Conservation (phyloP, 139 green algal species). For the Coccomyxa sp. region DNA sequence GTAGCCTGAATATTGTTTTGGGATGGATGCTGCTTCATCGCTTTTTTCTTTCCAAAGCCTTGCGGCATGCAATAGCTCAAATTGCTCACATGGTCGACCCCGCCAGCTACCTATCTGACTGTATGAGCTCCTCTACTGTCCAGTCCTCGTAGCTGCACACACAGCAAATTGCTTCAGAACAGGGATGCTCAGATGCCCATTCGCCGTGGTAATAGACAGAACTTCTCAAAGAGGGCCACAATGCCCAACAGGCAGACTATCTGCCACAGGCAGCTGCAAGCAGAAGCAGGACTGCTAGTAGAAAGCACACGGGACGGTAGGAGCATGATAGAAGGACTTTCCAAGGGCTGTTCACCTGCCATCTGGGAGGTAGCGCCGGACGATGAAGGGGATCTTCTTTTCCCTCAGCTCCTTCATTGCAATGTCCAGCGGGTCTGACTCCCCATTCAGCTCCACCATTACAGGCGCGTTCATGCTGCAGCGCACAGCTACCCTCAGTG, state of each 20-base stretch:
- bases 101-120: conserved; percentile 57
- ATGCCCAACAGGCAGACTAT: no score
- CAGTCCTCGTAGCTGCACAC: conserved; percentile 92
- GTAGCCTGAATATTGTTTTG: no score
- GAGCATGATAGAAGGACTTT: not conserved
- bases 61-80: no score
- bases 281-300: no score
- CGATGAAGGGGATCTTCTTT: conserved; percentile 98
- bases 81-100: not conserved
- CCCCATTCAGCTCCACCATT: conserved; percentile 85
- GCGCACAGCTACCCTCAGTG: not conserved
- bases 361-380: conserved; percentile 94
- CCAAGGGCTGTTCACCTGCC: conserved; percentile 65
- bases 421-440: conserved; percentile 84
- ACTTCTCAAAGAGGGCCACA: no score
- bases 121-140: conserved; percentile 88
- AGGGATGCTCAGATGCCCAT: not conserved
- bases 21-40: no score
- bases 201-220: not conserved
- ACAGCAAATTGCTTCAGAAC: not conserved
- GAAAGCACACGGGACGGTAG: no score
- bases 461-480: conserved; percentile 95
- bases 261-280: not conserved
- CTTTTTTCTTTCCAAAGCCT: no score
- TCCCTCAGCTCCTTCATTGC: conserved; percentile 92